Evolutionary conservation across 2,329 filamentous ascomycete genomes (phyloP), one percentile per base, ranked within the genome.

Genomic region (Chrysoporthe austroafricana): DNA sequence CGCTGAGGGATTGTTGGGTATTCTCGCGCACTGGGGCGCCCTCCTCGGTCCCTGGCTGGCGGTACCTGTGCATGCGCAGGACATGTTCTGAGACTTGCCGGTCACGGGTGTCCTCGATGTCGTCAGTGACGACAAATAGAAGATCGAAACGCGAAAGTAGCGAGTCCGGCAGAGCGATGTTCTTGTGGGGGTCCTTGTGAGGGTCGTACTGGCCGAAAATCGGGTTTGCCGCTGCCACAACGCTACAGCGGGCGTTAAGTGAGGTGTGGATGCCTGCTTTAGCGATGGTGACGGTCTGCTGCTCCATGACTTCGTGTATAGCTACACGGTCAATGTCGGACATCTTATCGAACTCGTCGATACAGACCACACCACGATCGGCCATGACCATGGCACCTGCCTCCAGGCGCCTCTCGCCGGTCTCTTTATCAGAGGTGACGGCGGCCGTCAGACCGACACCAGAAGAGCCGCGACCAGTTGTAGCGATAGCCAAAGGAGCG

Each of bases 221-320:
- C 3, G 96, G 96, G 77, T 99, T 99, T 69, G 96, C 96, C 18
- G 96, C 96, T 54, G 96, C 96, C 74, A 99, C 88, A 70, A 99
- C 96, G 79, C 94, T 97, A 82, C 96, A 99, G 67, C 96, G 91
- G 64, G 96, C 96, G 76, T 99, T 99, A 69, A 99, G 84, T 2
- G 94, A 97, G 0, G 96, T 99, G 80, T 99, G 96, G 68, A 99
- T 99, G 72, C 96, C 96, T 1, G 96, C 96, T 82, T 99, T 99
- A 63, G 96, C 96, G 75, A 99, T 99, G 16, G 96, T 99, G 69
- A 99, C 96, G 0, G 96, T 99, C 81, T 99, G 96, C 82, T 99
- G 96, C 81, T 99, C 96, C 96, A 99, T 99, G 72, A 99, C 96
- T 92, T 99, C 96, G 87, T 99, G 96, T 73, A 99, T 99, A 59